Conservation (phyloP, 176 grass and related monocot genomes). For the bread wheat (Triticum aestivum) region DNA sequence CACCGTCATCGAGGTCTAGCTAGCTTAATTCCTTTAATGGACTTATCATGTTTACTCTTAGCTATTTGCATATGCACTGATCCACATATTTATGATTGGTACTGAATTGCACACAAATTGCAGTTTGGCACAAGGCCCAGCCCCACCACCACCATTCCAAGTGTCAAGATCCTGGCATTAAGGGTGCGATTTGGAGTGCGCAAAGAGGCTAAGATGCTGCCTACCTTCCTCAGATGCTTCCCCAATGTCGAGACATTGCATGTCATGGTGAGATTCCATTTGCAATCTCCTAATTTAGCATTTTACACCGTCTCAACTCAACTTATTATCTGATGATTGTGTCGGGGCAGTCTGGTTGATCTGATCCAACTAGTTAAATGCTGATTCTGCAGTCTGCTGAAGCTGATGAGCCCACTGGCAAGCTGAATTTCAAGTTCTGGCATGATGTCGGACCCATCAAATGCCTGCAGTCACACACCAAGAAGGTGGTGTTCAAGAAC, state of each 20-base stretch:
- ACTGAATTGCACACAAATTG: not conserved
- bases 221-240: slow-evolving; percentile 42
- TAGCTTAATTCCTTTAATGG: not conserved
- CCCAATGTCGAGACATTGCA: slow-evolving; percentile 38
- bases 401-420: slow-evolving; percentile 29
- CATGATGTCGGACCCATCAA: slow-evolving; percentile 23
- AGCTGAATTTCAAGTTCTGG: slow-evolving; percentile 52
- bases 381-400: slow-evolving; percentile 36
- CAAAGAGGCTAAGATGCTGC: slow-evolving; percentile 34
- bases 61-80: not conserved
- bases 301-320: not conserved
- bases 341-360: not conserved
- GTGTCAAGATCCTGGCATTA: slow-evolving; percentile 37
- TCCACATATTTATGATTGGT: slow-evolving; percentile 1
- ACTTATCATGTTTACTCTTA: not conserved
- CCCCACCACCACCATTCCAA: slow-evolving; percentile 24
- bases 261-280: slow-evolving; percentile 23
- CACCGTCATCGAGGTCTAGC: slow-evolving; percentile 29
- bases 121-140: slow-evolving; percentile 27
- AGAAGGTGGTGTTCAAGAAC: slow-evolving; percentile 31
- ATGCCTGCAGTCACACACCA: slow-evolving; percentile 31
- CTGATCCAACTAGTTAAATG: not conserved
- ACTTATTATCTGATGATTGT: not conserved
- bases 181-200: slow-evolving; percentile 24
- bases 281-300: not conserved